Percentiles rank a stretch among this genome's conserved stretches.
Conservation (phyloP, 495 filamentous ascomycete genomes). For the Elasticomyces elasticus region DNA sequence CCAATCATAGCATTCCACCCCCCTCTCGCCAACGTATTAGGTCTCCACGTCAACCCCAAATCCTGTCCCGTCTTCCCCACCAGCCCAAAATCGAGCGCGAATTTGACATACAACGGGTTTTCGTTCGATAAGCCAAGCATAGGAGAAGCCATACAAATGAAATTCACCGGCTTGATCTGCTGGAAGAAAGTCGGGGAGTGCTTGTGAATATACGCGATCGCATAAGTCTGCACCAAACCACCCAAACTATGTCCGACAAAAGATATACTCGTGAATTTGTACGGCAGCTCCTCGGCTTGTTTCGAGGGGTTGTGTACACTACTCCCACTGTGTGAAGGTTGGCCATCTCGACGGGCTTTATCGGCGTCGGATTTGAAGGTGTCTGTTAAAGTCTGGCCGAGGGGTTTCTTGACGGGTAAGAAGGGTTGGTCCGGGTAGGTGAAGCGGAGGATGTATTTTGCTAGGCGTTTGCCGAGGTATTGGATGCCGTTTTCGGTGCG, state of each 20-base stretch:
- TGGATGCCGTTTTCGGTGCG: conserved; percentile 92
- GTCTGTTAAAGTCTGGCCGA: conserved; percentile 27
- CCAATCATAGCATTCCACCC: conserved; percentile 83
- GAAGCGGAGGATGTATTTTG: conserved; percentile 79
- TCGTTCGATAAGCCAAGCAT: conserved; percentile 93
- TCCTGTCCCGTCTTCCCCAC: conserved; percentile 93
- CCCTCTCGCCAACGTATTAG: conserved; percentile 69
- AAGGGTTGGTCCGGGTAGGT: conserved; percentile 89
- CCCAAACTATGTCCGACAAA: conserved; percentile 92
- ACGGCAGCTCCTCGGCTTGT: conserved; percentile 46
- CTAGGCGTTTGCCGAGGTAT: conserved; percentile 87
- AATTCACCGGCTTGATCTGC: conserved; percentile 79
- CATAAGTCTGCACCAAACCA: conserved; percentile 86
- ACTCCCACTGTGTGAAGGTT: conserved; percentile 41
- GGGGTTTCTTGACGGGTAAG: conserved; percentile 53
- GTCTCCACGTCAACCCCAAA: conserved; percentile 84
- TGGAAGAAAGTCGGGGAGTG: conserved; percentile 88
- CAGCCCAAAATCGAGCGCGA: conserved; percentile 89
- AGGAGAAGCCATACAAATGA: conserved; percentile 82
- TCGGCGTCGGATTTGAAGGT: conserved; percentile 27
- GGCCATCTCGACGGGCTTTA: conserved; percentile 18
- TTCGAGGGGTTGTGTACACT: conserved; percentile 32
- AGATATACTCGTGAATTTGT: conserved; percentile 88
- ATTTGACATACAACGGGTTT: conserved; percentile 93
- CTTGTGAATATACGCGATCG: conserved; percentile 94